A percentile compares a stretch with the other conserved stretches of the same genome.
These are phyloP conservation scores for Cucurbita moschata DNA, from an alignment of 306 rosid species.

Conservation along the genomic window DNA sequence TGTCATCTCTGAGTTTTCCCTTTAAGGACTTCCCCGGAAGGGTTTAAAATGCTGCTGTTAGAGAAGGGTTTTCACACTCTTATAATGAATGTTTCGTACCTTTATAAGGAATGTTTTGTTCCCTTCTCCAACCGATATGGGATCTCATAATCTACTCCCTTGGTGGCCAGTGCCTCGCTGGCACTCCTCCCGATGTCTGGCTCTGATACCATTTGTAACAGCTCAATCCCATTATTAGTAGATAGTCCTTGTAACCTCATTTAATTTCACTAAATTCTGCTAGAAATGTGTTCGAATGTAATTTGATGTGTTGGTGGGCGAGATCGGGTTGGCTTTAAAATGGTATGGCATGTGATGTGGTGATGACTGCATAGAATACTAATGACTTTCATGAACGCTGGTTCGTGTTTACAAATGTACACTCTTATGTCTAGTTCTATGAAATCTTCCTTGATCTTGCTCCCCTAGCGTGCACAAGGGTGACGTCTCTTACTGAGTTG, in stretches of 20 bases:
- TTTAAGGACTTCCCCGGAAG: too few species aligned
- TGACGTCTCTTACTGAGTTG: background rate
- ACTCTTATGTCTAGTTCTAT: background rate
- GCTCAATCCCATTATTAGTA: too few species aligned
- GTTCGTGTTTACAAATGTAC: background rate
- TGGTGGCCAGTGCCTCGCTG: too few species aligned
- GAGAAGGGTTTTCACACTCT: too few species aligned
- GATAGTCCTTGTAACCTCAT: background rate
- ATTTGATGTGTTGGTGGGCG: background rate
- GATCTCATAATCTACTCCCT: too few species aligned
- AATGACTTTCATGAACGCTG: background rate
- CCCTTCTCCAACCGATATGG: too few species aligned
- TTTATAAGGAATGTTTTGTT: too few species aligned
- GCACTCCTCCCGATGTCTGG: too few species aligned
- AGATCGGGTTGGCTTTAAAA: background rate
- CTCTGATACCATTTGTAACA: too few species aligned
- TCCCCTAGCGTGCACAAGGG: background rate
- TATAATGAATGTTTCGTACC: too few species aligned
- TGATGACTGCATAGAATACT: background rate
- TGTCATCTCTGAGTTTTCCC: too few species aligned
- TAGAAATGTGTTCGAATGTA: background rate
- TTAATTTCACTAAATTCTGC: background rate
- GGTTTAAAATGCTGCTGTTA: too few species aligned
- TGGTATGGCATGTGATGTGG: background rate
- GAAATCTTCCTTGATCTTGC: background rate